Evolutionary conservation across 1,284 basidiomycete species (phyloP).

Genomic region (Sanghuangporus weigelae): DNA sequence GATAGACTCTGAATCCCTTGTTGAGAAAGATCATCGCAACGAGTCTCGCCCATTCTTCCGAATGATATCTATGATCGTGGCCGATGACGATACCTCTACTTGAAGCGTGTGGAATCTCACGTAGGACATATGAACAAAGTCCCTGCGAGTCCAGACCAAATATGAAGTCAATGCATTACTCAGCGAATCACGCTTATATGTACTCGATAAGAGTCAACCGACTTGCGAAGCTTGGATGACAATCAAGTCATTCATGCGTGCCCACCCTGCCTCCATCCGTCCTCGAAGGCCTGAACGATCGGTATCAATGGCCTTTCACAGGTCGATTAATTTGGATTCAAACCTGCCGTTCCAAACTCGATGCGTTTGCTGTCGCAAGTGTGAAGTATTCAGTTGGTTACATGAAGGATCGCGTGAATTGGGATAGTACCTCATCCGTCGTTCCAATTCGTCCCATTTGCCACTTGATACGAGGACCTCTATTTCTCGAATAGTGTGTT

Average conservation of each 20-base stretch:
- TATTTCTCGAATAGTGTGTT: constrained; percentile 49
- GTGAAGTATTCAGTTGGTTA: neutral
- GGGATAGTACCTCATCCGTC: constrained; percentile 47
- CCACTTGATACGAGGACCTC: constrained; percentile 41
- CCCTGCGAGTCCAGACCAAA: constrained; percentile 40
- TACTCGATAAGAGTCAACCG: neutral
- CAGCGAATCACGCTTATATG: neutral
- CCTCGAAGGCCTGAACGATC: constrained; percentile 59
- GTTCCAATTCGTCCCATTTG: constrained; percentile 46
- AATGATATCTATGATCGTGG: constrained; percentile 78
- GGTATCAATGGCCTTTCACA: neutral
- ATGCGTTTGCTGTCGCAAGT: constrained; percentile 52
- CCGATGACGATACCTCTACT: constrained; percentile 72
- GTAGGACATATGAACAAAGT: constrained; percentile 63
- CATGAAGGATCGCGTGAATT: constrained; percentile 2
- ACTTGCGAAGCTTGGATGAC: constrained; percentile 81
- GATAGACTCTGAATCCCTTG: constrained; percentile 61
- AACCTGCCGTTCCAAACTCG: constrained; percentile 83
- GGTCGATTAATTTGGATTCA: constrained; percentile 7
- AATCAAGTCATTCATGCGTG: constrained; percentile 82
- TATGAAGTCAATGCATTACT: neutral
- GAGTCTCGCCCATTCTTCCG: constrained; percentile 68
- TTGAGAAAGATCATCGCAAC: constrained; percentile 66
- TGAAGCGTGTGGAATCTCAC: constrained; percentile 46
- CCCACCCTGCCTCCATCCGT: constrained; percentile 81